Base-by-base conservation (phyloP, 108 stramenopile genomes). In the Cyclostephanos invisitatus region DNA sequence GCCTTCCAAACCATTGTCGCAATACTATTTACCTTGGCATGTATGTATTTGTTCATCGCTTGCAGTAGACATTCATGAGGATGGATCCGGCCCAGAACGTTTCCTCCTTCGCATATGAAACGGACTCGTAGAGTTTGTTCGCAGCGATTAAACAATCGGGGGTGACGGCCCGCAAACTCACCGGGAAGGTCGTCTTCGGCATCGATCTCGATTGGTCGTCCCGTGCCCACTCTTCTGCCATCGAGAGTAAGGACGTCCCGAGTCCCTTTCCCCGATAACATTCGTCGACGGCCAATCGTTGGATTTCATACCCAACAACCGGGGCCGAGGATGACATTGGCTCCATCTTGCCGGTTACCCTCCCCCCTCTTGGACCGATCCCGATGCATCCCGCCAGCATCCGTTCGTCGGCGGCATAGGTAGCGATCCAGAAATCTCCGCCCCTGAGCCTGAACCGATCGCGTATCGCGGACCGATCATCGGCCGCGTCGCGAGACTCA, bases 301-400 rank as follows among this genome's bases (percentile, higher is more conserved):
- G 65, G 21, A 93, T 72, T 78, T 93, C 89, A 62, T 82, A 82
- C 11, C 80, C 79, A 54, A 60, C 62, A 21, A 72, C 22, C 48
- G 63, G 3, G 8, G 78, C 18, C n/a, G 20, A 24, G 4, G 32
- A 36, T 10, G 0, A 38, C n/a, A 44, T 44, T 3, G 20, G 22
- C 5, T 38, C 59, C 11, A 35, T 42, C 27, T 50, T 35, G 29
- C 22, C 22, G 15, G 22, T 49, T 28, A 67, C 56, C 62, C 64
- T 77, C 10, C 14, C 60, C 44, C 75, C 67, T 42, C 83, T 65
- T 44, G 40, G 49, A 53, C 83, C 78, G 36, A 89, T 25, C 25
- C 88, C 91, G 50, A 92, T 68, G 56, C 84, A 89, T 20, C 91
- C 91, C 25, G 88, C 62, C 11, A 92, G 28, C 11, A 35, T 56